Conservation (phyloP, 352 stramenopile species). For the Pythium pyrilobum region DNA sequence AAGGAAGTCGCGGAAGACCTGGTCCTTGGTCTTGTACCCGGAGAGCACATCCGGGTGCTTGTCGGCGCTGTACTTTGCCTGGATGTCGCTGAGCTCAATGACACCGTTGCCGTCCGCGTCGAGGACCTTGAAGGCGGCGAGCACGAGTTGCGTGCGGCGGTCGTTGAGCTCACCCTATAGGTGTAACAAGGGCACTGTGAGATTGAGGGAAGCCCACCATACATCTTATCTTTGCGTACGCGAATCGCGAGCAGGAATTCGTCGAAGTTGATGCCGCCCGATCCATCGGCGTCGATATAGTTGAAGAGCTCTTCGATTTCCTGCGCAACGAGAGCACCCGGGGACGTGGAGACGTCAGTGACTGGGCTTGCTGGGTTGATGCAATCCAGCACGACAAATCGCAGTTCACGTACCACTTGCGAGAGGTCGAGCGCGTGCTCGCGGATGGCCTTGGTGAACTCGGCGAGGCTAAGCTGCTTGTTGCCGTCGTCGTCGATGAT, state of each 20-base stretch:
- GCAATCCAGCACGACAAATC: too few species aligned
- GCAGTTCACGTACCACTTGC: conserved; percentile 27
- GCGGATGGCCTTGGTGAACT: conserved; percentile 76
- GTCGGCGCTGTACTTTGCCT: conserved; percentile 69
- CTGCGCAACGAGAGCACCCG: conserved; percentile 16
- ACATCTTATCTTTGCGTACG: too few species aligned
- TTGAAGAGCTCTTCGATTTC: conserved; percentile 72
- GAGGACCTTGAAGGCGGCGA: conserved; percentile 71
- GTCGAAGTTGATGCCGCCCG: conserved; percentile 76
- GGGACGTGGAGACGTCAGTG: too few species aligned
- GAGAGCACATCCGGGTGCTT: conserved; percentile 84
- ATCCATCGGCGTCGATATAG: conserved; percentile 82
- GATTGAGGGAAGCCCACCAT: too few species aligned
- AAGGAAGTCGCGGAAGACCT: conserved; percentile 80
- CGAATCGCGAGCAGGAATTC: conserved; percentile 78
- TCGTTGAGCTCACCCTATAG: conserved; percentile 59
- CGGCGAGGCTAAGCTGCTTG: conserved; percentile 53
- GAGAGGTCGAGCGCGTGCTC: conserved; percentile 60
- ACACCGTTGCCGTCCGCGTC: conserved; percentile 69
- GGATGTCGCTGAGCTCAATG: conserved; percentile 75
- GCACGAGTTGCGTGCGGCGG: conserved; percentile 64
- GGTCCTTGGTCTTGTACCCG: conserved; percentile 58
- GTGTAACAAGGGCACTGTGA: neutral
- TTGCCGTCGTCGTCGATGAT: conserved; percentile 89
- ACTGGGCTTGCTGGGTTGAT: too few species aligned